Evolutionary conservation across 768 basidiomycete species (phyloP), one percentile per base, ranked within the genome.

Genomic region (Leccinum aurantiacum): DNA sequence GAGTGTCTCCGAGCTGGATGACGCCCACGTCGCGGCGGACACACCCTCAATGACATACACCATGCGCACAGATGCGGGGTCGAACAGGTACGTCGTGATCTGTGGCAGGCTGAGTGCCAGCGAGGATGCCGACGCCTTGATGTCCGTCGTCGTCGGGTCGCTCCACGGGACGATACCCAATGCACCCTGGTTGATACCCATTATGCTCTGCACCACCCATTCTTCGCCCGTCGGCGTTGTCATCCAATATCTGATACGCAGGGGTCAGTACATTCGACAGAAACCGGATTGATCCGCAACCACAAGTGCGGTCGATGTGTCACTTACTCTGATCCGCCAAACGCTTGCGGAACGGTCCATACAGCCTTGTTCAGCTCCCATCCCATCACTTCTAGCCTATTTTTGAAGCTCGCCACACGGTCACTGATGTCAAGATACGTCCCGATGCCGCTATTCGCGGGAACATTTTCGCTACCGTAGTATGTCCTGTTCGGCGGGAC

Each of bases 311-410:
- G 38, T n/a, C 11, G n/a, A 57, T 5, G 11, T 65, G 72, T 63
- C 15, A 78, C 76, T 72, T 63, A 69, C 65, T 62, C 52, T 38
- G 15, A 6, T 14, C 66, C 68, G 27, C 89, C 88, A 67, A 93
- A 93, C 0, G 81, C 90, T 71, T 93, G 91, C 0, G 90, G 88
- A 1, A 92, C 90, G 2, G 86, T 84, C 91, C 90, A 92, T 0
- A 91, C 79, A 1, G 87, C 82, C 68, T 89, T 86, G 6, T 80
- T 83, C 11, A 83, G 76, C 63, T 86, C 85, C 85, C 88, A 88
- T 2, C 87, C 88, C 62, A 87, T 81, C 52, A 82, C 77, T 60
- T 83, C 80, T 15, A 87, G 65, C 22, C 89, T 78, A 53, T 84
- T 75, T 52, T 74, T 74, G 73, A 87, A 91, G 59, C 86, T 80